Evolutionary conservation across 257 asterid genomes (phyloP), one percentile per base, ranked within the genome.

Genomic region (Euphrasia confusa): DNA sequence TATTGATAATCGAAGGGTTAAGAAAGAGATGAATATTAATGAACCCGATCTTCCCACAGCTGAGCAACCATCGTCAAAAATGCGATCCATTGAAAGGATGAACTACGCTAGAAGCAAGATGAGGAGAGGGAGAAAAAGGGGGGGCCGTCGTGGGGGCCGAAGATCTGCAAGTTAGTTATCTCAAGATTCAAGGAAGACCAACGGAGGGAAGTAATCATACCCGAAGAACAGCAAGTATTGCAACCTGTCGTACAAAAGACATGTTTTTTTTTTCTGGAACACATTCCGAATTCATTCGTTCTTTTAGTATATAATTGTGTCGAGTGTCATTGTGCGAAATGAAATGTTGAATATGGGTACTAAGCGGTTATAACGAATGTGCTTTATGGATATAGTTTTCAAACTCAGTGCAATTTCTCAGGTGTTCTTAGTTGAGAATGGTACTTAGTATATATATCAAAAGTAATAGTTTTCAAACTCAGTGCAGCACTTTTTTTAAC

Each of bases 111-210:
- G 71, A 80, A 75, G 57, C 72, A 80, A 77, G 72, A 77, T 74
- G 74, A 83, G 61, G 77, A 72, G 77, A 67, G 80, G 80, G 37
- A 74, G 77, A 66, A 71, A 87, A 71, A 88, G 60, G 77, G 72
- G 69, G 44, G 56, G 74, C 37, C 72, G 79, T 3, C 78, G 73
- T 63, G 52, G 81, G 77, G 65, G 52, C 55, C 66, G 71, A 62
- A 76, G 79, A 71, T 63, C 75, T 65, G 72, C 35, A 14, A 64
- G 72, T 62, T 80, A 72, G 78, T 49, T 8, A 17, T 56, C 70
- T 40, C 14, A 17, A 42, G 44, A 15, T 18, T 53, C 30, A 11
- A 53, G 58, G 59, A 64, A 39, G 53, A 35, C 6, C 12, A 37
- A 69, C 48, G 58, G 24, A 30, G 33, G 12, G 71, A 69, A 39